Base-by-base conservation (phyloP, 2,329 filamentous ascomycete genomes). In the Fusarium dlaminii region DNA sequence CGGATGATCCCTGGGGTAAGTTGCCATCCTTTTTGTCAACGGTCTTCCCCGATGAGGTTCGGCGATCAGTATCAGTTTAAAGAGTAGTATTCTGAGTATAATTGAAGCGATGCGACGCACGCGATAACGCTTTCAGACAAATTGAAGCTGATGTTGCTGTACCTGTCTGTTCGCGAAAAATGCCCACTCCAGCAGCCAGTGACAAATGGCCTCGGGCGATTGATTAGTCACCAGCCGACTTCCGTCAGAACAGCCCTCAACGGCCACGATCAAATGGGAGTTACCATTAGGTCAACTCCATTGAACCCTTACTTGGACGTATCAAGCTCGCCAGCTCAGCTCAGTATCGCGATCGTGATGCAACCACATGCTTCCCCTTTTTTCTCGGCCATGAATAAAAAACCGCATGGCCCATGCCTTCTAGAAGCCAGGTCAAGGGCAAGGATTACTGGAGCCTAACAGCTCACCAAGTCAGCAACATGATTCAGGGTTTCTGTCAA, bases 401-500 rank as follows among this genome's bases (percentile, higher is more conserved):
- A 48, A 43, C 24, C 71, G 63, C 71, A 72, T 70, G 67, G 67
- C 30, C 67, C 54, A 70, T 70, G 61, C 66, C 66, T 61, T 37
- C 37, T 17, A 24, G 29, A 68, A 56, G 43, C 49, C 43, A 27
- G 64, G 59, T 66, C 42, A 36, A 49, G 52, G 48, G 32, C 42
- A 49, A 66, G 66, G 68, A 42, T 66, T 52, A 24, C 43, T 37
- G 17, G 18, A 46, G 54, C 40, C 63, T 30, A 43, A 70, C 52
- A 17, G 56, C 32, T 63, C 14, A 40, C 37, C 51, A 60, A 43
- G 15, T 20, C 62, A 22, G 34, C 20, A 42, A 32, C 24, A 32
- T 29, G 27, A 51, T 63, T 49, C 48, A 63, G 15, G n/a, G 22
- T 30, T 30, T 30, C 15, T 45, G 7, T 37, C 37, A n/a, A 64